A percentile compares a stretch with the other conserved stretches of the same genome.
Evolutionary conservation across 768 basidiomycete species (phyloP).

Genomic region (Kwoniella heveanensis): DNA sequence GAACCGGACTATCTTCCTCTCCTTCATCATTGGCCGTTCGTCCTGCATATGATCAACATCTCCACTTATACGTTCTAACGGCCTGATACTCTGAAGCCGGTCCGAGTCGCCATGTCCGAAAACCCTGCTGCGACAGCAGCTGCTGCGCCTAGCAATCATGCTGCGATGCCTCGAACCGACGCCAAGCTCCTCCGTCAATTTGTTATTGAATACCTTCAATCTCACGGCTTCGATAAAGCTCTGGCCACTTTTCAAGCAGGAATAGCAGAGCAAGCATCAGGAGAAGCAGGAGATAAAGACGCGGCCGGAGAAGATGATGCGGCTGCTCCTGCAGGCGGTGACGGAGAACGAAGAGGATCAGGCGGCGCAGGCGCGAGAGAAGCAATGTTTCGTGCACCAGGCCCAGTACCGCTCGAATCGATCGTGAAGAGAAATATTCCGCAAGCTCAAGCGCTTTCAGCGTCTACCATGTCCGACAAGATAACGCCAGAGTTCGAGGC

Average conservation of each 20-base stretch:
- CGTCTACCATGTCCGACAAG: constrained; percentile 45
- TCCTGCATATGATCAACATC: no score
- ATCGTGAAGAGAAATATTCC: constrained; percentile 54
- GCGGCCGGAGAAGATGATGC: constrained; percentile 29
- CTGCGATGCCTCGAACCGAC: constrained; percentile 26
- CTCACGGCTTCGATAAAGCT: constrained; percentile 50
- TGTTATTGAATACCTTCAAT: constrained; percentile 50
- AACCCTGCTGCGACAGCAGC: constrained; percentile 21
- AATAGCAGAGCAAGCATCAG: constrained; percentile 19
- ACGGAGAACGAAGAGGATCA: constrained; percentile 9
- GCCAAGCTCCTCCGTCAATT: constrained; percentile 43
- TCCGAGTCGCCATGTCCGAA: constrained; percentile 28
- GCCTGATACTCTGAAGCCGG: not conserved
- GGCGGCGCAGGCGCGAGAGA: constrained; percentile 25
- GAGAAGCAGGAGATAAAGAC: constrained; percentile 10
- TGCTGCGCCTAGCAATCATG: constrained; percentile 39
- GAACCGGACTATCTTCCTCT: no score
- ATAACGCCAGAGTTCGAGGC: constrained; percentile 55
- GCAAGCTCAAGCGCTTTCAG: constrained; percentile 47
- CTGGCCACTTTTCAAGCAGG: constrained; percentile 33
- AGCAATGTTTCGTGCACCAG: constrained; percentile 45
- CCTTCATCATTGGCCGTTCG: no score
- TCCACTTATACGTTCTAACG: no score
- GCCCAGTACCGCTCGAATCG: constrained; percentile 44
- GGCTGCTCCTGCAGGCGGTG: constrained; percentile 18